Evolutionary conservation across 805 yeast species (phyloP), one percentile per base, ranked within the genome.

Genomic region (Pichia exigua): DNA sequence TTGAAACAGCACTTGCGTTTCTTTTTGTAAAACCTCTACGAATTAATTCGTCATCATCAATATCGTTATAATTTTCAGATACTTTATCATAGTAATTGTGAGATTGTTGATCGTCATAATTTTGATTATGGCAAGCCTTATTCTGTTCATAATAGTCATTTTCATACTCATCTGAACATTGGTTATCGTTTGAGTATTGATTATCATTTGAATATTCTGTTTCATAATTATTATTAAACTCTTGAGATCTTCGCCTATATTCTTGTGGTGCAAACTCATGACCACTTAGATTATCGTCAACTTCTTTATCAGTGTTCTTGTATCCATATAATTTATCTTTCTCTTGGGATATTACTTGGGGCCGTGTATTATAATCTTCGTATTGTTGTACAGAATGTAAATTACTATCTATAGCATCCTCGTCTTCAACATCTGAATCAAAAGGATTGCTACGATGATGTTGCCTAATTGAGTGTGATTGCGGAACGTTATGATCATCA

Each of bases 21-120:
- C 61, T 54, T 40, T 56, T 62, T 0, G 58, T 56, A 30, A 63
- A 50, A 2, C 63, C 62, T 21, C 44, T 49, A 17, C 43, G 42
- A 2, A 42, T 7, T 4, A 52, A 15, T 10, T 32, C 35, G 41
- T 54, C 44, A 20, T 42, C 43, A 20, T 39, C 42, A n/a, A 21
- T 18, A n/a, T 18, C 30, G 6, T n/a, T 22, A 4, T 2, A 20
- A n/a, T 7, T 6, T 17, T 35, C 20, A n/a, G 17, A 7, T 15
- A n/a, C n/a, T 4, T n/a, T n/a, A 7, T 17, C 39, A 35, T 35
- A n/a, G 6, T 3, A 15, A 13, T n/a, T 35, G 11, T 7, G 9
- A n/a, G 20, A 17, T 35, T 35, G 20, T n/a, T 35, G 18, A 35
- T 35, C 2, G n/a, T 35, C 20, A n/a, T 35, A 17, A n/a, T 9